These are phyloP conservation scores for Zymoseptoria passerinii DNA, from an alignment of 2,329 filamentous ascomycete species.

Conservation along the genomic window DNA sequence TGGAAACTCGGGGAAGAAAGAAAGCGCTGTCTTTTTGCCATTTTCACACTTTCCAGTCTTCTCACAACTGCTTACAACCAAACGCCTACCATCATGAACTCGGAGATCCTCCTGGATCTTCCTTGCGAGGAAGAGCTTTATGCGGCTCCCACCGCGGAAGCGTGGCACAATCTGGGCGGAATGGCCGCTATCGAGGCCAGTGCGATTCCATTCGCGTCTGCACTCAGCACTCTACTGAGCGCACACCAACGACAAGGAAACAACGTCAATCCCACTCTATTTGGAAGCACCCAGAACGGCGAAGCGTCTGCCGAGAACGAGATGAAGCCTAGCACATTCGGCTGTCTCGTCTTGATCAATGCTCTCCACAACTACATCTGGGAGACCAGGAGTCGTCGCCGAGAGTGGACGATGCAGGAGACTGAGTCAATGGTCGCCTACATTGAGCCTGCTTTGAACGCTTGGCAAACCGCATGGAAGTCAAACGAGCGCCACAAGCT, in stretches of 20 bases:
- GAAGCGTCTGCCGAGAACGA: slow-evolving; percentile 42
- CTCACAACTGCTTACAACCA: slow-evolving; percentile 91
- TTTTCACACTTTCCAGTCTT: slow-evolving; percentile 86
- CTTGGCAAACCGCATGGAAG: slow-evolving; percentile 90
- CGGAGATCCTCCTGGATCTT: slow-evolving; percentile 79
- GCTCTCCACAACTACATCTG: slow-evolving; percentile 97
- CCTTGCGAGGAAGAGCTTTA: slow-evolving; percentile 92
- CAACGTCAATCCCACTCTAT: slow-evolving; percentile 17
- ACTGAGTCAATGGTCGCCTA: slow-evolving; percentile 94
- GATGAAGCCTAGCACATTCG: slow-evolving; percentile 79
- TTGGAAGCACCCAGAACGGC: slow-evolving; percentile 16
- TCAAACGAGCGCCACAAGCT: slow-evolving; percentile 77
- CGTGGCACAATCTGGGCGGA: slow-evolving; percentile 72
- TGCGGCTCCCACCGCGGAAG: slow-evolving; percentile 71
- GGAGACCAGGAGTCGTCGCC: slow-evolving; percentile 87
- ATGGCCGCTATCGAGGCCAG: slow-evolving; percentile 59
- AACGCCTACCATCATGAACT: slow-evolving; percentile 82
- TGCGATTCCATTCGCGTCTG: slow-evolving; percentile 69
- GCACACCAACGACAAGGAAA: slow-evolving; percentile 54
- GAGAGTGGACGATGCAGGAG: slow-evolving; percentile 83
- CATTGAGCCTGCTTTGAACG: slow-evolving; percentile 85
- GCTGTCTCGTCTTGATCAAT: slow-evolving; percentile 84
- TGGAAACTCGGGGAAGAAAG: slow-evolving; percentile 88
- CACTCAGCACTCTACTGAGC: slow-evolving; percentile 70
- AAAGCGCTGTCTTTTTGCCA: slow-evolving; percentile 83